Evolutionary conservation across 73 alveolate species (phyloP).

Genomic region (Diophrys sp.): DNA sequence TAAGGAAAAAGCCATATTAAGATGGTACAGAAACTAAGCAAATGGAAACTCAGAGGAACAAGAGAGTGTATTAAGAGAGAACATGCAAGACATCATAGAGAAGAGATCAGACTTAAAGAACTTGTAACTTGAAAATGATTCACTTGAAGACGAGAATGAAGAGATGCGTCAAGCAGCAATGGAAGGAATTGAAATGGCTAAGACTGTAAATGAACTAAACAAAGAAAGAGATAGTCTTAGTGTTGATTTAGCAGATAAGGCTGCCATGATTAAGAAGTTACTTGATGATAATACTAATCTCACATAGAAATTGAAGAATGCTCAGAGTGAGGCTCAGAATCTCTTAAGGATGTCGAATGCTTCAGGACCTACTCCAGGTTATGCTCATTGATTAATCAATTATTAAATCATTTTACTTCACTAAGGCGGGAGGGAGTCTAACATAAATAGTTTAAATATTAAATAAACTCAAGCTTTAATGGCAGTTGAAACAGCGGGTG

Average conservation of each 20-base stretch:
- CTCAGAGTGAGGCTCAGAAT: too few relatives aligned
- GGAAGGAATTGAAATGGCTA: constrained; percentile 65
- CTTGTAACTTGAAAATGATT: constrained; percentile 28
- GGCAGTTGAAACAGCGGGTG: constrained; percentile 5
- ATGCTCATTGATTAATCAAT: too few relatives aligned
- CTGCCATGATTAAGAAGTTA: constrained; percentile 42
- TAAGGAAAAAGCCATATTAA: too few relatives aligned
- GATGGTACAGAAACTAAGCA: too few relatives aligned
- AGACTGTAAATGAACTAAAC: constrained; percentile 27
- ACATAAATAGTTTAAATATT: too few relatives aligned
- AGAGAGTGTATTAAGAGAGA: constrained; percentile 15
- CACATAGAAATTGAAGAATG: background rate
- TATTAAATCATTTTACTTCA: constrained; percentile 30
- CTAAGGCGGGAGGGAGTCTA: constrained; percentile 25
- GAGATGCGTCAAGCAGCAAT: constrained; percentile 53
- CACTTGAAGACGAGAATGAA: constrained; percentile 38
- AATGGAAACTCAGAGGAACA: too few relatives aligned
- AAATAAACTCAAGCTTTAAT: constrained; percentile 1
- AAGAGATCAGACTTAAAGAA: constrained; percentile 7
- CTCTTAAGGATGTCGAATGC: too few relatives aligned
- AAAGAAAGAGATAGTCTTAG: constrained; percentile 51
- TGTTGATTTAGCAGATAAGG: constrained; percentile 68
- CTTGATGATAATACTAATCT: constrained; percentile 46
- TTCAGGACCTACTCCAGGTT: too few relatives aligned
- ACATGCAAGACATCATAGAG: constrained; percentile 19